phyloP scores from a whole-genome alignment of 2,329 filamentous ascomycete genomes.

The Sclerotinia spermophila region DNA sequence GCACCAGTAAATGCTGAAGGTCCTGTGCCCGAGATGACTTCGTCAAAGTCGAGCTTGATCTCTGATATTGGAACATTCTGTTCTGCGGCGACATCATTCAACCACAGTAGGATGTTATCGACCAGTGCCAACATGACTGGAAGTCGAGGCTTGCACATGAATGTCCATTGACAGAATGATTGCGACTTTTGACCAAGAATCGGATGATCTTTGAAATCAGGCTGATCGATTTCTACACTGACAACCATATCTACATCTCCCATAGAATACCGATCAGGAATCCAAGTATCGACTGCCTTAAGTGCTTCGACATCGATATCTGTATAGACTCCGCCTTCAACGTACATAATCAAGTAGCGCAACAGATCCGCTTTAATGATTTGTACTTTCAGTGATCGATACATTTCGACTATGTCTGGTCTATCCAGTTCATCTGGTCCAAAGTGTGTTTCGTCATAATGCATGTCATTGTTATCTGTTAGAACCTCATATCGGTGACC shows the following conservation, averaged over 20 bases:
- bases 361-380: constrained; percentile 65
- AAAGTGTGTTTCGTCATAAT: constrained; percentile 66
- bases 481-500: constrained; percentile 47
- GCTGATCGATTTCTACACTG: constrained; percentile 68
- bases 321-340: constrained; percentile 58
- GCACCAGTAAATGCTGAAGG: constrained; percentile 67
- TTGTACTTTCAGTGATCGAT: constrained; percentile 54
- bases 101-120: constrained; percentile 65
- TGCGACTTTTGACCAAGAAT: constrained; percentile 65
- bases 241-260: constrained; percentile 68
- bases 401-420: constrained; percentile 61
- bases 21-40: constrained; percentile 69
- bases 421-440: constrained; percentile 62
- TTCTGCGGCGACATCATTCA: constrained; percentile 54
- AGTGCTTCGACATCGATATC: constrained; percentile 57
- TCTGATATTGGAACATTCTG: constrained; percentile 58
- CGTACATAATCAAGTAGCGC: constrained; percentile 63
- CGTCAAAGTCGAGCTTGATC: constrained; percentile 66
- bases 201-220: constrained; percentile 58
- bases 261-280: constrained; percentile 59
- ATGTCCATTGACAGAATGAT: constrained; percentile 74
- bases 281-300: constrained; percentile 50
- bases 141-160: constrained; percentile 63
- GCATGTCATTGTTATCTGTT: constrained; percentile 64
- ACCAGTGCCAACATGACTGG: constrained; percentile 66